Evolutionary conservation across 768 basidiomycete species (phyloP), one percentile per base, ranked within the genome.

Genomic region (Vishniacozyma victoriae): DNA sequence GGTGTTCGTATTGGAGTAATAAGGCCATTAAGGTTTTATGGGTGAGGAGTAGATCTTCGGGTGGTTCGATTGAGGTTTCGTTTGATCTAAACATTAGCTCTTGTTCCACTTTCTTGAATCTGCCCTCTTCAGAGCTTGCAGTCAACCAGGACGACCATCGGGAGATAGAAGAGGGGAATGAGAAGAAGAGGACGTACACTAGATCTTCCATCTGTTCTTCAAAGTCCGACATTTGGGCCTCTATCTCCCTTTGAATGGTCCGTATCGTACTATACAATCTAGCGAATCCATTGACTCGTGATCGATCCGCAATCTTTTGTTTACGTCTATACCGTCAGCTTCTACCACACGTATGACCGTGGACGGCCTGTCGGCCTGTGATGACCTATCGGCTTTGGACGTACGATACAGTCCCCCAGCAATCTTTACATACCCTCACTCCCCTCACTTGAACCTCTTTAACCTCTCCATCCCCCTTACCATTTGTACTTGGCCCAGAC

Each of bases 1-100:
- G 72, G 35, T 80, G 80, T 62, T 99, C 95, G 67, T 96, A 96
- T 42, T 87, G 84, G 4, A 84, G 79, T 67, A 96, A 90, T 0
- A 83, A 81, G 36, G 88, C 84, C 11, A 97, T 73, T 23, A 99
- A 78, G 3, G 82, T 81, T 66, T 91, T 92, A 51, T 91, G 82
- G 0, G 82, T 78, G 2, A 77, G 74, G 9, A 67, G 33, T 19
- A 53, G 29, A 23, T 64, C 55, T 5, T 60, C 56, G 2, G 67
- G 54, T 0, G 64, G 65, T 9, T 65, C 51, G 15, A 47, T 41
- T 2, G 56, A 46, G 79, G 82, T 4, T 78, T 80, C 1, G 82
- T 82, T 41, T 78, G 80, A 54, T 78, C 74, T 46, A 35, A 48
- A 77, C 73, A 31, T 38, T 13, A 53, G 2, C 7, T 35, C 18